Base-by-base conservation (phyloP, 2,329 filamentous ascomycete genomes). In the Alternaria ventricosa region DNA sequence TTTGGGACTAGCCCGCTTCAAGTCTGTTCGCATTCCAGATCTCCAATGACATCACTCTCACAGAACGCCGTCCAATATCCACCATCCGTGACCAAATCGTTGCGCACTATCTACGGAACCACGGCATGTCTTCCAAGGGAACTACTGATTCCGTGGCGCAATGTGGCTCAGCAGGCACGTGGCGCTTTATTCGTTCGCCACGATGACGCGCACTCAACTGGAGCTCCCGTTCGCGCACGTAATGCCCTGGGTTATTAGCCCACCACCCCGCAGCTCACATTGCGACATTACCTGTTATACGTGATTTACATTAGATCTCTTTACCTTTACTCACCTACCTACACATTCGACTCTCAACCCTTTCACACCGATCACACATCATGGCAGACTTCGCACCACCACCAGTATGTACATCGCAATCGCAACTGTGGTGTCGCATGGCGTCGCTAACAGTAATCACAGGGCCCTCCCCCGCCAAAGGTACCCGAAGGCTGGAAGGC, bases 401-500 rank as follows among this genome's bases (percentile, higher is more conserved):
- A 61, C 49, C 73, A 13, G 78, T 79, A 76, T 49, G 72, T 68
- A 22, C 4, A 46, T 47, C 30, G 41, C 44, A 27, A 13, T 57
- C 57, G 41, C 33, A 55, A 64, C 43, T 41, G 18, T 51, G 49
- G 43, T 54, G 54, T 43, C 41, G 57, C 33, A 44, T 45, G n/a
- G 15, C 23, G 36, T 23, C 46, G 46, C 68, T 71, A 47, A 71
- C 55, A 54, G 47, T 22, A 30, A 43, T 15, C 27, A 11, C 45
- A 82, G 79, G 80, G 80, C 18, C 87, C 87, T 46, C 88, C 88
- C 27, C 87, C 88, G 13, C 87, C 87, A 13, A 82, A 82, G 59
- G 83, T 89, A 5, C 93, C 92, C 3, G 90, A 92, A 73, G 94
- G 94, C 72, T 97, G 93, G 92, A 89, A 92, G 75, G 91, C 90